These are phyloP conservation scores for Pseudogymnoascus destructans DNA, from an alignment of 2,329 filamentous ascomycete species.

Conservation along the genomic window DNA sequence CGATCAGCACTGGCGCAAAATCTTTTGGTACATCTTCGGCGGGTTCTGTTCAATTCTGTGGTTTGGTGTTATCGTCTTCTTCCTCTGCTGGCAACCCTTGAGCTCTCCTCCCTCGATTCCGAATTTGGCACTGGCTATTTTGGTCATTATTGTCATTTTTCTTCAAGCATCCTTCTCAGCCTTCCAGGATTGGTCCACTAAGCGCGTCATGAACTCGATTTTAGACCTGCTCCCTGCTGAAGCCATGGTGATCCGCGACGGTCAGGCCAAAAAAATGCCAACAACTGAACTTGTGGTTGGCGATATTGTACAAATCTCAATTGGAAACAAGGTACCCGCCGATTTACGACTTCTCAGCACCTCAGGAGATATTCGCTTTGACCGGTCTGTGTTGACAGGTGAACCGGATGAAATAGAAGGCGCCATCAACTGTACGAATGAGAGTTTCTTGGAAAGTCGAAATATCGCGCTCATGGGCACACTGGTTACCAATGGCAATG, in stretches of 20 bases:
- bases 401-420: constrained; percentile 96
- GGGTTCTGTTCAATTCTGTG: constrained; percentile 37
- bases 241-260: constrained; percentile 33
- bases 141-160: constrained; percentile 35
- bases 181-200: constrained; percentile 37
- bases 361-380: constrained; percentile 92
- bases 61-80: constrained; percentile 36
- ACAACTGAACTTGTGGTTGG: constrained; percentile 42
- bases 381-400: constrained; percentile 93
- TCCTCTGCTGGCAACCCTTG: constrained; percentile 35
- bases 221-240: constrained; percentile 34
- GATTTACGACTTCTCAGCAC: constrained; percentile 51
- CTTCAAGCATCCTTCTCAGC: constrained; percentile 34
- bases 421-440: constrained; percentile 53
- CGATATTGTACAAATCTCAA: constrained; percentile 48
- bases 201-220: constrained; percentile 35
- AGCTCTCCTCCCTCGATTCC: constrained; percentile 31
- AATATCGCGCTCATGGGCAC: constrained; percentile 99
- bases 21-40: constrained; percentile 33
- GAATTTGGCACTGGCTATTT: constrained; percentile 34
- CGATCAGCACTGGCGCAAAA: constrained; percentile 32
- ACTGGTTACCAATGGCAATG: constrained; percentile 88
- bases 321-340: constrained; percentile 57
- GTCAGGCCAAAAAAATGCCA: constrained; percentile 27
- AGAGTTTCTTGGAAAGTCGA: constrained; percentile 86